Percentiles rank a stretch among this genome's conserved stretches.
Evolutionary conservation across 352 stramenopile genomes (phyloP).

Genomic region (Phytophthora cajani): DNA sequence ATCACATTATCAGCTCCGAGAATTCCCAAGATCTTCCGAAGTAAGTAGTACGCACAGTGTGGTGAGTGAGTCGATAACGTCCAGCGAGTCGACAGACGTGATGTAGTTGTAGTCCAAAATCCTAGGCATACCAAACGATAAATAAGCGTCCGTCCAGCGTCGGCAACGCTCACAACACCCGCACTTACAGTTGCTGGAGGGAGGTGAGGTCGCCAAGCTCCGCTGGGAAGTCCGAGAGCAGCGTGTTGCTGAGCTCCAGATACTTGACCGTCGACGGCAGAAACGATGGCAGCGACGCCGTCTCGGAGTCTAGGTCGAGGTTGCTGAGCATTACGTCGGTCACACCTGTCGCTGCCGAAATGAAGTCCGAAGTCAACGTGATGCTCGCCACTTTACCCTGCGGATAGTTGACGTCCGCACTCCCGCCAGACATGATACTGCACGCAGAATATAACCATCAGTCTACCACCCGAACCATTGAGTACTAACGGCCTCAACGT

Average conservation of each 20-base stretch:
- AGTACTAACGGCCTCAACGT: conserved; percentile 1
- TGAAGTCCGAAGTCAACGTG: conserved; percentile 27
- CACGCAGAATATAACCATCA: conserved; percentile 9
- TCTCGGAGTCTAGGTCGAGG: conserved; percentile 24
- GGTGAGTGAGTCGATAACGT: conserved; percentile 32
- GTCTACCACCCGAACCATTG: not conserved
- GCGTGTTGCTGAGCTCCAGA: conserved; percentile 35
- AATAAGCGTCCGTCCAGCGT: not conserved
- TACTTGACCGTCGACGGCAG: conserved; percentile 30
- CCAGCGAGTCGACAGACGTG: conserved; percentile 22
- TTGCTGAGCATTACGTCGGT: conserved; percentile 38
- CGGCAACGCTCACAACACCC: not conserved
- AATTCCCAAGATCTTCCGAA: too few species aligned
- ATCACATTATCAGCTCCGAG: too few species aligned
- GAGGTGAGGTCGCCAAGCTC: conserved; percentile 21
- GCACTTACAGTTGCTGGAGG: conserved; percentile 31
- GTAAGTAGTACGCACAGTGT: conserved; percentile 23
- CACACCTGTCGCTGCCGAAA: conserved; percentile 24
- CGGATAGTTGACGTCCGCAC: conserved; percentile 29
- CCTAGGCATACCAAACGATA: conserved; percentile 11
- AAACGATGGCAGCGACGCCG: conserved; percentile 13
- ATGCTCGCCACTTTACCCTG: conserved; percentile 44
- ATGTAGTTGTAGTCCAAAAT: conserved; percentile 45
- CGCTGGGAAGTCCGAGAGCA: conserved; percentile 32
- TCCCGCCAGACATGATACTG: conserved; percentile 34